phyloP scores from a whole-genome alignment of 495 filamentous ascomycete species.

The Neurospora discreta region DNA sequence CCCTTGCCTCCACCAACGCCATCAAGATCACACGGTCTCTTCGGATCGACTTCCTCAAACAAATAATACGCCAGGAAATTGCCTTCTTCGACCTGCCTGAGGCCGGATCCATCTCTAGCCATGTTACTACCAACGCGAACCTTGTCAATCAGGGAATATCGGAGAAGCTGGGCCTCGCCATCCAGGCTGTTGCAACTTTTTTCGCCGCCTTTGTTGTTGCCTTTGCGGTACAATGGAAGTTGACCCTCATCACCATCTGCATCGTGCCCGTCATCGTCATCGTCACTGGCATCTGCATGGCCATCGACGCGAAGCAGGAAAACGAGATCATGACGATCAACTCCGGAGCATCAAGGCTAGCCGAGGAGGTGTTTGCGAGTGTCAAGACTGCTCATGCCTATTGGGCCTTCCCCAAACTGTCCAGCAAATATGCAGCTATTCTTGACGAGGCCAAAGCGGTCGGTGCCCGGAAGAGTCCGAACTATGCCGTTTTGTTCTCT shows the following conservation, averaged over 20 bases:
- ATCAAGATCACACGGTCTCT: conserved; percentile 18
- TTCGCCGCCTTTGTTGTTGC: conserved; percentile 46
- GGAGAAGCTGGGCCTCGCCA: conserved; percentile 47
- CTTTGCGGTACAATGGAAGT: conserved; percentile 41
- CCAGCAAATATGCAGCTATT: conserved; percentile 37
- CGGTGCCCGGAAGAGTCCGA: conserved; percentile 35
- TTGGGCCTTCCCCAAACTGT: conserved; percentile 42
- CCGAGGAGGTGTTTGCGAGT: conserved; percentile 41
- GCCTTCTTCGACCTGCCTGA: conserved; percentile 26
- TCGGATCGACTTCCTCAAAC: conserved; percentile 23
- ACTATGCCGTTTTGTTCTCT: conserved; percentile 25
- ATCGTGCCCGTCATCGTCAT: conserved; percentile 38
- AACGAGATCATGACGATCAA: conserved; percentile 21
- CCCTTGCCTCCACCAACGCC: conserved; percentile 6
- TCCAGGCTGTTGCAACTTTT: conserved; percentile 44
- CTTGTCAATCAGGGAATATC: conserved; percentile 37
- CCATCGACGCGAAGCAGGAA: conserved; percentile 40
- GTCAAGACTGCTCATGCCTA: conserved; percentile 51
- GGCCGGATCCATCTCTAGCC: conserved; percentile 33
- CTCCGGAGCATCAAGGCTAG: conserved; percentile 42
- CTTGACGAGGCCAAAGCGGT: conserved; percentile 39
- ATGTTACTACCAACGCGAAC: conserved; percentile 20
- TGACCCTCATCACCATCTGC: conserved; percentile 45
- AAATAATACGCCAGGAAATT: conserved; percentile 26
- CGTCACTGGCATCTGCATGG: conserved; percentile 24